A percentile compares a stretch with the other conserved stretches of the same genome.
phyloP scores from a whole-genome alignment of 148 eudicot species.

The Diospyros lotus region DNA sequence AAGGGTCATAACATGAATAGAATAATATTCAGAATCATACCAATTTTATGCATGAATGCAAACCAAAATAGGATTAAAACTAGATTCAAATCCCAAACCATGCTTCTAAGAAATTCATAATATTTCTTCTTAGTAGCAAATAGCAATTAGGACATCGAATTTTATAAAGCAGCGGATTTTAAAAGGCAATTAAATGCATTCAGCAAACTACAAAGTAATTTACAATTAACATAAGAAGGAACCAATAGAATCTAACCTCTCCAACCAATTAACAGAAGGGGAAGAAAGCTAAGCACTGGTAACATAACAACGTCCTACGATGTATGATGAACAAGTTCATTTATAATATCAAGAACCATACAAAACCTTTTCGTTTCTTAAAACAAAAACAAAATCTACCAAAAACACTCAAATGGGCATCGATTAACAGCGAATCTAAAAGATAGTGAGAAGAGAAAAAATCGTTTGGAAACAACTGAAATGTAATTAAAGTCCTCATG shows the following conservation, averaged over 20 bases:
- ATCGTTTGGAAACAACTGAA: background rate
- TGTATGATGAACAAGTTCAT: background rate
- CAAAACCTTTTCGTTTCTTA: background rate
- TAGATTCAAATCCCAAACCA: background rate
- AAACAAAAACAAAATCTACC: background rate
- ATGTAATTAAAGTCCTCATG: background rate
- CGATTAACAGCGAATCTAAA: background rate
- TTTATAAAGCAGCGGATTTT: no score
- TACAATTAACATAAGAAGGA: background rate
- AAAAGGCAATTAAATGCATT: no score
- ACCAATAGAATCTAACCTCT: background rate
- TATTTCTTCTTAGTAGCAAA: background rate
- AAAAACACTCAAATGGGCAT: background rate
- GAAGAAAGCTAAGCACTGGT: background rate
- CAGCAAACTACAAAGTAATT: background rate
- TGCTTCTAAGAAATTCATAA: background rate
- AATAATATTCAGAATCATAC: conserved; percentile 2
- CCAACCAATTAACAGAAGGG: background rate
- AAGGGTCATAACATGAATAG: background rate
- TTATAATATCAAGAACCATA: background rate
- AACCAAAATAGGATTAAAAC: background rate
- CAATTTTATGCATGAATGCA: background rate
- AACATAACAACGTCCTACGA: background rate
- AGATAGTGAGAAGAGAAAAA: background rate
- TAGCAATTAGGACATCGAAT: background rate